Conservation (phyloP, 2,329 filamentous ascomycete species). For the Fusarium sp. region DNA sequence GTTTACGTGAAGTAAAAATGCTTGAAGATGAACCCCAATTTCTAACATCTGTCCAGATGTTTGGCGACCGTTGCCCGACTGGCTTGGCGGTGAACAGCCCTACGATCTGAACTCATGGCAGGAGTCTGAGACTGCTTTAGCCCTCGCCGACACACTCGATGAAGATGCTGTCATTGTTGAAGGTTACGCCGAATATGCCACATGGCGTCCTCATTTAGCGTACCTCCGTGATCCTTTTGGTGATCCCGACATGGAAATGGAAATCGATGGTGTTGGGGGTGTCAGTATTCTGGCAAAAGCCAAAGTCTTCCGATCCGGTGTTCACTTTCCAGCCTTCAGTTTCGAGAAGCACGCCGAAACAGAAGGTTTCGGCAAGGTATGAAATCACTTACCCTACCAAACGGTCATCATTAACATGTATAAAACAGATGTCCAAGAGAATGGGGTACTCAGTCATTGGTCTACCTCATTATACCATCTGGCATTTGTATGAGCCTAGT, state of each 20-base stretch:
- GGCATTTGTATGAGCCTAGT: slow-evolving; percentile 99
- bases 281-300: slow-evolving; percentile 98
- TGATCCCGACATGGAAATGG: slow-evolving; percentile 99
- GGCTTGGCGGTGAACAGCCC: slow-evolving; percentile 97
- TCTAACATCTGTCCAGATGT: slow-evolving; percentile 71
- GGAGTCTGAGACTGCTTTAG: slow-evolving; percentile 95
- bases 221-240: slow-evolving; percentile 97
- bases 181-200: slow-evolving; percentile 98
- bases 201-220: slow-evolving; percentile 95
- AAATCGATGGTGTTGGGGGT: slow-evolving; percentile 96
- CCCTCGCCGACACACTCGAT: slow-evolving; percentile 91
- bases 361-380: slow-evolving; percentile 96
- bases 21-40: not conserved
- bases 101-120: slow-evolving; percentile 99
- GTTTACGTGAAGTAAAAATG: slow-evolving; percentile 48
- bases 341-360: slow-evolving; percentile 99
- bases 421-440: slow-evolving; percentile 85
- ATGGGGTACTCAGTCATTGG: slow-evolving; percentile 97
- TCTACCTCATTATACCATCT: slow-evolving; percentile 96
- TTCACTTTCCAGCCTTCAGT: slow-evolving; percentile 97
- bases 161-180: slow-evolving; percentile 99
- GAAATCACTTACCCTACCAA: slow-evolving; percentile 19
- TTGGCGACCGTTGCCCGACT: slow-evolving; percentile 97
- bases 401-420: slow-evolving; percentile 12
- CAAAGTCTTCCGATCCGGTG: slow-evolving; percentile 90